Evolutionary conservation across 2,329 filamentous ascomycete species (phyloP).

Genomic region (Purpureocillium lavendulum): DNA sequence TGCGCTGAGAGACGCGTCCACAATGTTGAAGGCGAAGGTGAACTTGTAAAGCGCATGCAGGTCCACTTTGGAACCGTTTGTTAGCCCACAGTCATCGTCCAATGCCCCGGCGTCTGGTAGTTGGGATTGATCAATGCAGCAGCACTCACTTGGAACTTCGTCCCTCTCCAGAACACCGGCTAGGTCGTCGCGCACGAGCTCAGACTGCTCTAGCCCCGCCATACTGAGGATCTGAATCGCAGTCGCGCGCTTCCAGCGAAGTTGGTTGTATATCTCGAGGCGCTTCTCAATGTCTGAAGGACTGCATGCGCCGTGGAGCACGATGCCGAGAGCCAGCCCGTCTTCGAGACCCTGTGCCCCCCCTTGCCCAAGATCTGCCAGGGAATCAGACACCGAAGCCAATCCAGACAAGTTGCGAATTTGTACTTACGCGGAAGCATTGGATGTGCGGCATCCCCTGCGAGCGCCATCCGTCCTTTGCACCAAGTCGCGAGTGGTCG

Average conservation of each 20-base stretch:
- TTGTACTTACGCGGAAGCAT: slow-evolving; percentile 25
- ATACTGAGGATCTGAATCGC: slow-evolving; percentile 30
- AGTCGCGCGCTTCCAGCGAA: slow-evolving; percentile 19
- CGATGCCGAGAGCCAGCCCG: slow-evolving; percentile 20
- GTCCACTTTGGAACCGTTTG: too few species aligned
- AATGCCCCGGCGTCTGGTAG: too few species aligned
- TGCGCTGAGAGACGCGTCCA: slow-evolving; percentile 7
- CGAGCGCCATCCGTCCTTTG: slow-evolving; percentile 20
- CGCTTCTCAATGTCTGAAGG: slow-evolving; percentile 13
- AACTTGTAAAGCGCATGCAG: neutral
- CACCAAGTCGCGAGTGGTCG: slow-evolving; percentile 22
- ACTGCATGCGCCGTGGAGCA: slow-evolving; percentile 14
- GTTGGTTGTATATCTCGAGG: slow-evolving; percentile 14
- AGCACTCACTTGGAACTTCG: slow-evolving; percentile 20
- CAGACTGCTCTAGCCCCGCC: slow-evolving; percentile 21
- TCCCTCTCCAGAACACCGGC: slow-evolving; percentile 17
- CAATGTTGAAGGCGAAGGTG: slow-evolving; percentile 14
- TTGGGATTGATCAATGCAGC: too few species aligned
- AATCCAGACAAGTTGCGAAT: too few species aligned
- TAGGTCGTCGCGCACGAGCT: slow-evolving; percentile 18
- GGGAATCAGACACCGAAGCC: too few species aligned
- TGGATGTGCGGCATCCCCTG: slow-evolving; percentile 29
- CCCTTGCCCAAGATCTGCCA: slow-evolving; percentile 30
- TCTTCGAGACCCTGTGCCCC: slow-evolving; percentile 27
- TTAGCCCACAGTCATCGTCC: too few species aligned